Base-by-base conservation (phyloP, 148 eudicot species). In the Diospyros lotus region DNA sequence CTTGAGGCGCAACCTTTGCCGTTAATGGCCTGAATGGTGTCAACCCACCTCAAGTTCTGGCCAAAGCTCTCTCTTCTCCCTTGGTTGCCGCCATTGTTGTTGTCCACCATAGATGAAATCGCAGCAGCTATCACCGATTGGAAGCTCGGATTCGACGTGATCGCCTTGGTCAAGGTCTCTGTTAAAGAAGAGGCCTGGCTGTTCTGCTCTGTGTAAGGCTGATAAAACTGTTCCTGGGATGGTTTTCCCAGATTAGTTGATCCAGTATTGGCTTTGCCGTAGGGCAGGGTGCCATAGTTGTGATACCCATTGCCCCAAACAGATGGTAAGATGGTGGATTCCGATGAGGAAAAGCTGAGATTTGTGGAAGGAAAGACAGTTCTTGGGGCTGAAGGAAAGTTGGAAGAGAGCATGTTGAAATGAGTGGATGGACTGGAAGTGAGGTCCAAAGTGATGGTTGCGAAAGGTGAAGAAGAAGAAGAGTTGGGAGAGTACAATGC, bases 391-490 rank as follows among this genome's bases (percentile, higher is more conserved):
- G 78, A 56, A 53, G 58, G 66, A 7, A 82, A 74, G 15, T 38
- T 76, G 15, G 88, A 71, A 51, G 87, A 65, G 78, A 76, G 69
- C 13, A 66, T 65, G 70, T 71, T 88, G 80, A 81, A 82, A 40
- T 68, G 76, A n/a, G 80, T 39, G 45, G 86, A 73, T 10, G 82
- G 55, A 59, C 74, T 66, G 43, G 82, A 55, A 66, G 95, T 92
- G 78, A 92, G 94, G 74, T 92, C 97, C 18, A 92, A 74, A 63
- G 93, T 90, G 82, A 92, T 85, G 18, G 97, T 89, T 58, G 97
- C 88, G 13, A 84, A 85, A 69, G 87, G 53, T 44, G 40, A 69
- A 9, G 84, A 75, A 6, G 88, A 78, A 18, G 89, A 78, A 18
- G 89, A 72, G 73, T 65, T 82, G 6, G 87, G 89, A 15, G 85